These are phyloP conservation scores for Phialophora chinensis DNA, from an alignment of 2,329 filamentous ascomycete genomes.

Conservation along the genomic window DNA sequence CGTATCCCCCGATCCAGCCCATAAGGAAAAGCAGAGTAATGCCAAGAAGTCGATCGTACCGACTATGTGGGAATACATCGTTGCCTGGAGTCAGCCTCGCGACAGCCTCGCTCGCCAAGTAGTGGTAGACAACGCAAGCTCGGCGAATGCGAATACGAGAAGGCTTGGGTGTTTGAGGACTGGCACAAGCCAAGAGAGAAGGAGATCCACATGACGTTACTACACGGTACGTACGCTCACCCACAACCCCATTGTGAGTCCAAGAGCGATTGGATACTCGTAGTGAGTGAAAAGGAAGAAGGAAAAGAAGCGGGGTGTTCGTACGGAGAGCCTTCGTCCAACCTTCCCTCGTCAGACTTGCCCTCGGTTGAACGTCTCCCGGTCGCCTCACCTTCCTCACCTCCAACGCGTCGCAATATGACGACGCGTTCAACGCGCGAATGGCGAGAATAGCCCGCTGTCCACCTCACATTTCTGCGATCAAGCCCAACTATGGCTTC, in stretches of 20 bases:
- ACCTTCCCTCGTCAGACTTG: not conserved
- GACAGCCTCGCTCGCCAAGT: slow-evolving; percentile 16
- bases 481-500: slow-evolving; percentile 3
- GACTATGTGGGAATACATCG: not conserved
- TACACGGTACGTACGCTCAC: not conserved
- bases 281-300: not conserved
- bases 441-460: not conserved
- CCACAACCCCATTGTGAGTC: not conserved
- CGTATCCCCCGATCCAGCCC: not conserved
- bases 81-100: slow-evolving; percentile 24
- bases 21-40: not conserved
- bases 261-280: not conserved
- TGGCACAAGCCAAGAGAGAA: not conserved
- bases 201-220: not conserved
- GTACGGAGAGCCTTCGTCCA: not conserved
- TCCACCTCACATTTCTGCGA: no score
- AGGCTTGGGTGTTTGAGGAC: not conserved
- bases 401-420: not conserved
- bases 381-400: not conserved
- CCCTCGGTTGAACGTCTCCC: no score
- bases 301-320: no score
- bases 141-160: slow-evolving; percentile 25
- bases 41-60: not conserved
- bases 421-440: not conserved
- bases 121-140: not conserved